Evolutionary conservation across 768 basidiomycete genomes (phyloP).

Genomic region (Amanita pallidorosea): DNA sequence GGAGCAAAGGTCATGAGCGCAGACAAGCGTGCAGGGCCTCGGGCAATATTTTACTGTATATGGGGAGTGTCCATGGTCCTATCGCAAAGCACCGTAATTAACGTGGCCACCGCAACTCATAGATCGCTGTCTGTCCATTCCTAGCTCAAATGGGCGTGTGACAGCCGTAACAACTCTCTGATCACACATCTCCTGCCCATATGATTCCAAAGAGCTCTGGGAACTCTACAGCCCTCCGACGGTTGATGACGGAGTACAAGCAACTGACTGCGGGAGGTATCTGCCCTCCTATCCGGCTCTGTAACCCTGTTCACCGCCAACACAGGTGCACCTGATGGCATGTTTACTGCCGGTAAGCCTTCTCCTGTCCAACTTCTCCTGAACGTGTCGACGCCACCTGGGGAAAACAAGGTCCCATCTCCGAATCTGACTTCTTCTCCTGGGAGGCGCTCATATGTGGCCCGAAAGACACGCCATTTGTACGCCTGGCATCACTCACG

Average conservation of each 20-base stretch:
- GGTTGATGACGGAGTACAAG: slow-evolving; percentile 91
- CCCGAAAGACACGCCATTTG: slow-evolving; percentile 91
- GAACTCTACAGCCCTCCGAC: slow-evolving; percentile 65
- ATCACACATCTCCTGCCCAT: too few species aligned
- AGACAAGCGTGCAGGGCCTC: not conserved
- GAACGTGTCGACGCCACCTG: not conserved
- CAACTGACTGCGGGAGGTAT: slow-evolving; percentile 71
- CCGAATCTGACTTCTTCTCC: slow-evolving; percentile 89
- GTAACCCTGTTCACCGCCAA: not conserved
- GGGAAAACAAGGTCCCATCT: slow-evolving; percentile 55
- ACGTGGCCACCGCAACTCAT: too few species aligned
- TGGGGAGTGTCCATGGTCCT: not conserved
- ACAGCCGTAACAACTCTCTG: too few species aligned
- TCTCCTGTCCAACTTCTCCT: not conserved
- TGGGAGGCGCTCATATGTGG: slow-evolving; percentile 95
- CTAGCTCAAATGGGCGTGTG: too few species aligned
- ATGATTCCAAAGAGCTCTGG: slow-evolving; percentile 41
- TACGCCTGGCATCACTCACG: slow-evolving; percentile 25
- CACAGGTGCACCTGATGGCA: slow-evolving; percentile 79
- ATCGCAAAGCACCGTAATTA: not conserved
- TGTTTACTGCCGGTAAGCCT: slow-evolving; percentile 80
- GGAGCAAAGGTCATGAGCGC: not conserved
- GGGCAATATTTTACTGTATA: not conserved
- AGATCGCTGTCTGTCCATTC: too few species aligned
- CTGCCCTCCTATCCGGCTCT: not conserved